Evolutionary conservation across 805 yeast species (phyloP), one percentile per base, ranked within the genome.

Genomic region (Metschnikowia reukaufii): DNA sequence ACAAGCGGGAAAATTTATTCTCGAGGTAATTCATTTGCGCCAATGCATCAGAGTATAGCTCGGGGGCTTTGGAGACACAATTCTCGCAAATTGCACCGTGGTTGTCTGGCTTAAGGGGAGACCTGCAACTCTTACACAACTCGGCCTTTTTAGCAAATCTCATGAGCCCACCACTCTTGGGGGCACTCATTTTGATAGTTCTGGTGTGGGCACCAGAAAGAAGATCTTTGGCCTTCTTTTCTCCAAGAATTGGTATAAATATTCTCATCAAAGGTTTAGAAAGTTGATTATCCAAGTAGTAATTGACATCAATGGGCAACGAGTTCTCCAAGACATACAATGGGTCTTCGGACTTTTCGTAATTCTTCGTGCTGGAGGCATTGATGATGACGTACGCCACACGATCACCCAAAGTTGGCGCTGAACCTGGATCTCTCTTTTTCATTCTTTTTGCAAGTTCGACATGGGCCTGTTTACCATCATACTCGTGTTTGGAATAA

Each of bases 291-390:
- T 89, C 96, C 62, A 94, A 70, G 60, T 94, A 94, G 62, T 94
- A 94, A 57, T 87, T 89, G 16, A 97, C 89, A 66, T 94, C 99
- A 55, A 94, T 89, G 4, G 97, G 96, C 44, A 94, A 69, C 17
- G 94, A 88, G 65, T 94, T 84, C 56, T 94, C 98, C 62, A 94
- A 73, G 1, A 91, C 99, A 57, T 81, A 94, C 27, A 92, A 69
- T 1, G 99, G 99, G 61, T 94, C 99, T 66, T 94, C 99, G 1
- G 97, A 91, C 66, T 94, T 90, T 56, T 92, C 96, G 66, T 91
- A 95, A 52, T 91, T 86, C 63, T 89, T 91, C 47, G 88, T 87
- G 42, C 88, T 84, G 4, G 88, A 84, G 0, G 92, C 83, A 42
- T 67, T 70, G 56, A 88, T 85, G 49, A 94, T 91, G 30, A 94